phyloP scores from a whole-genome alignment of 352 stramenopile species.

The Pilasporangium apinafurcum region DNA sequence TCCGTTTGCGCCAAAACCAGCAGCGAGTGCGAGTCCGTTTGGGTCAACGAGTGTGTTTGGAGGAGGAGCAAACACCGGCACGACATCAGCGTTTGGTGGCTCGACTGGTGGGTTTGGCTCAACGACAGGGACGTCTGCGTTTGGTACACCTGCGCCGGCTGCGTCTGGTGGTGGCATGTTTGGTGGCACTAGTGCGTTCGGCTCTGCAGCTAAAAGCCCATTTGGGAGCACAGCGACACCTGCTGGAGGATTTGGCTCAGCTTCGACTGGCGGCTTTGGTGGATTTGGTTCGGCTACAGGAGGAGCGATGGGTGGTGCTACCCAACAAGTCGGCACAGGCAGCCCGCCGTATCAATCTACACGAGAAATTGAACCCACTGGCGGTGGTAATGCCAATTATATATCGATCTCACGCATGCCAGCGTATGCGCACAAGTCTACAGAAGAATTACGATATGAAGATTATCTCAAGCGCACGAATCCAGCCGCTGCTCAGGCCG shows the following conservation, averaged over 20 bases:
- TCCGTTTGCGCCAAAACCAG: conserved; percentile 48
- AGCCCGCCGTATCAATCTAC: conserved; percentile 62
- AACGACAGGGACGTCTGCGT: conserved; percentile 17
- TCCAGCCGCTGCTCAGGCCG: conserved; percentile 32
- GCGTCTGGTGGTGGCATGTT: conserved; percentile 21
- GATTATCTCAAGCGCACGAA: conserved; percentile 77
- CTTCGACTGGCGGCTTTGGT: conserved; percentile 19
- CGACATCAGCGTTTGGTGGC: conserved; percentile 28
- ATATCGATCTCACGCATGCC: conserved; percentile 66
- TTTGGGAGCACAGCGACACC: conserved; percentile 28
- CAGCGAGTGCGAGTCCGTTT: conserved; percentile 55
- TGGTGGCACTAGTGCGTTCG: conserved; percentile 28
- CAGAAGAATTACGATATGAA: conserved; percentile 70
- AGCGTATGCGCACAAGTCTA: conserved; percentile 68
- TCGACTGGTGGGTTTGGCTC: conserved; percentile 12
- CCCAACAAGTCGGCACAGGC: conserved; percentile 64
- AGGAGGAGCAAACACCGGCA: conserved; percentile 9
- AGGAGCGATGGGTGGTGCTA: conserved; percentile 8
- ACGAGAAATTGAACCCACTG: conserved; percentile 53
- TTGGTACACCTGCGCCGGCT: conserved; percentile 21
- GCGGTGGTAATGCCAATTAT: conserved; percentile 51
- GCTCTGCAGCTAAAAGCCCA: conserved; percentile 36
- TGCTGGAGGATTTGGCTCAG: conserved; percentile 44
- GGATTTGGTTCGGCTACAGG: conserved; percentile 9
- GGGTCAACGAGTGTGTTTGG: conserved; percentile 49